Conservation (phyloP, 345 rosid species). For the Citrus cavaleriei region DNA sequence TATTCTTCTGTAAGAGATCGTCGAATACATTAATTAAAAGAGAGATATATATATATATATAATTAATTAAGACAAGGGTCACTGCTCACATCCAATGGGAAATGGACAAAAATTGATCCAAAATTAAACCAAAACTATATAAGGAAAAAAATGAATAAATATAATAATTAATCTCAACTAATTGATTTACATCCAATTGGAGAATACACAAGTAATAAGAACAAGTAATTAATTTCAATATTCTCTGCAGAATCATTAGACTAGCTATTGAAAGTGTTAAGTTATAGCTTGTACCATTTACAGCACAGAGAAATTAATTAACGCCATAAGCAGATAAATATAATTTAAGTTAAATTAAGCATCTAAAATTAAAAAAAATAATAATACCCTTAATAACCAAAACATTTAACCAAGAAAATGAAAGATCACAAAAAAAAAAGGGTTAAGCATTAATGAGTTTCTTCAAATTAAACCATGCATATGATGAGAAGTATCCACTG, state of each 20-base stretch:
- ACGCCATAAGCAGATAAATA: background rate
- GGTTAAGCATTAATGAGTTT: slow-evolving; percentile 7
- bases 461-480: slow-evolving; percentile 36
- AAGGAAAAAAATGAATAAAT: background rate
- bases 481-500: slow-evolving; percentile 35
- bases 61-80: background rate
- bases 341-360: background rate
- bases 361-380: background rate
- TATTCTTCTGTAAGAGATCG: background rate
- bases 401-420: background rate
- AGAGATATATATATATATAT: no score
- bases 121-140: background rate
- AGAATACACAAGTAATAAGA: background rate
- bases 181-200: slow-evolving; percentile 15
- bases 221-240: background rate
- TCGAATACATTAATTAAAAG: background rate
- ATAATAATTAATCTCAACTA: background rate
- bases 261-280: background rate
- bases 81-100: slow-evolving; percentile 3
- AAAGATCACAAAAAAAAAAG: background rate
- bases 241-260: slow-evolving; percentile 3
- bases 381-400: background rate
- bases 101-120: background rate
- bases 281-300: slow-evolving; percentile 11
- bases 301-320: background rate